Evolutionary conservation across 176 grass and related monocot species (phyloP), one percentile per base, ranked within the genome.

Genomic region (Poa annua): DNA sequence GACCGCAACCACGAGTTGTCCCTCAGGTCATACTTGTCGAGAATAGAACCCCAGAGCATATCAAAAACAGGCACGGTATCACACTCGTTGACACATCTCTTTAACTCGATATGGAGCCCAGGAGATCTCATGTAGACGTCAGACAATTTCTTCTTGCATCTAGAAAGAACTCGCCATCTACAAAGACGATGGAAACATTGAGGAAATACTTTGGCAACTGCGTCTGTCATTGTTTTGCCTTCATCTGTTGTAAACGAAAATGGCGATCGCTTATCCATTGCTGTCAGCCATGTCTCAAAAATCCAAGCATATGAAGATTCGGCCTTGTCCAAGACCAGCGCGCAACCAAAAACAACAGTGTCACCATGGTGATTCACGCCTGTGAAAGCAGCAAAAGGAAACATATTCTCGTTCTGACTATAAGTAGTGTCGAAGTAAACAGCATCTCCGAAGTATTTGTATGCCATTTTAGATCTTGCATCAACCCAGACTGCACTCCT

Each of bases 351-450:
- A 85, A 91, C 57, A 73, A 98, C 83, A 54, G 34, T 82, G 25
- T 98, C 92, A 47, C 92, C 92, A 62, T 95, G 91, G 66, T 98
- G 90, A 84, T 98, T 98, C 80, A 89, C 39, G 5, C 96, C 92
- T 6, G 85, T 93, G 80, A 98, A 98, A 79, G 79, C 90, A 59
- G 92, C 87, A 88, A 98, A 86, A 44, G 92, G 92, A 6, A 91
- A 75, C 92, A 93, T 98, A 38, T 86, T 95, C 67, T 93, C 80
- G 59, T 88, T 95, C 78, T 93, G 76, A 48, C 57, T 92, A 82
- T 89, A 93, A 78, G 85, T 90, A 34, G 87, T 98, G 73, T 98
- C 92, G 8, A 98, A 95, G 47, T 90, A 95, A 79, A 98, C 82
- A 34, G 87, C 92, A 91, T 98, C 96, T 26, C 92, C 89, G 32